A percentile compares a stretch with the other conserved stretches of the same genome.
These are phyloP conservation scores for Aaosphaeria pasadenensis DNA, from an alignment of 2,329 filamentous ascomycete genomes.

Conservation along the genomic window DNA sequence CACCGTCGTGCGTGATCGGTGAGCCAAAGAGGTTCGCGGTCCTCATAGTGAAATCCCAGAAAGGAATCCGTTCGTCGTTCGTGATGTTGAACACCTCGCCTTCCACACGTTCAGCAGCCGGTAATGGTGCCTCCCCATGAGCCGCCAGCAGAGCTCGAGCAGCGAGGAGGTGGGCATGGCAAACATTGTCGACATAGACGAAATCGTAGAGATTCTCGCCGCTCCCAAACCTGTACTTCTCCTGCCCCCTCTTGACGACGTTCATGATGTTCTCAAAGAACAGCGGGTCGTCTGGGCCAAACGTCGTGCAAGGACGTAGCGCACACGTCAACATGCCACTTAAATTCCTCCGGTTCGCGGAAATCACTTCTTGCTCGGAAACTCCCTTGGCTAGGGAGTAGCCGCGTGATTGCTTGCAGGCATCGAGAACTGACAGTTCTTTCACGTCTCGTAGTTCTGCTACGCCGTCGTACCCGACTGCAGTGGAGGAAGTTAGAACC, in stretches of 20 bases:
- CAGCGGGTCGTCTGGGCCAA: neutral
- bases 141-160: conserved; percentile 5
- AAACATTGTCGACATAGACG: conserved; percentile 10
- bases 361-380: neutral
- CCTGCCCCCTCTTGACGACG: conserved; percentile 1
- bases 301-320: neutral
- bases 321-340: neutral
- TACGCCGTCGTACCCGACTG: no score
- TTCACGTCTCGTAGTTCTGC: no score
- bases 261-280: conserved; percentile 7
- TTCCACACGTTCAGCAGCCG: conserved; percentile 5
- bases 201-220: conserved; percentile 12
- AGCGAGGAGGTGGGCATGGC: conserved; percentile 9
- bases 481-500: no score
- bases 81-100: conserved; percentile 13
- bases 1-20: conserved; percentile 1
- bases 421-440: no score
- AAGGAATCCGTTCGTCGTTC: conserved; percentile 10
- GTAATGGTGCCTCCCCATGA: conserved; percentile 2
- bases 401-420: no score
- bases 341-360: neutral
- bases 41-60: conserved; percentile 8
- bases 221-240: conserved; percentile 8
- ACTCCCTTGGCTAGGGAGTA: neutral
- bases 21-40: conserved; percentile 1